These are phyloP conservation scores for Galerina sulciceps DNA, from an alignment of 768 basidiomycete genomes.

Conservation along the genomic window DNA sequence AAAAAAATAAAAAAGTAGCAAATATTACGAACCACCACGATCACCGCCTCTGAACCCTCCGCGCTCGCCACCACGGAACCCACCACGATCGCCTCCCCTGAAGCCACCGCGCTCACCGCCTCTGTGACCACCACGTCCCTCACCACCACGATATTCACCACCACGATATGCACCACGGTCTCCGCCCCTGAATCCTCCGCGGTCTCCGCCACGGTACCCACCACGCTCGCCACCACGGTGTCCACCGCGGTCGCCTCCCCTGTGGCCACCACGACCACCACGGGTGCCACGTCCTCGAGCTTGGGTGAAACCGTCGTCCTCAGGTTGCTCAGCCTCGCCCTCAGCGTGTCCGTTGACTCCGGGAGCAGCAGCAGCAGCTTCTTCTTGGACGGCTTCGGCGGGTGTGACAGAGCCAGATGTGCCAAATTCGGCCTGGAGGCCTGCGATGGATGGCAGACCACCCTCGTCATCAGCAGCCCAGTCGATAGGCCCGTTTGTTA, in stretches of 20 bases:
- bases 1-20: background rate
- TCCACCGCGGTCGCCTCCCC: slow-evolving; percentile 35
- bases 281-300: slow-evolving; percentile 50
- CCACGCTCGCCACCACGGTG: slow-evolving; percentile 30
- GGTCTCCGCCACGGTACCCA: slow-evolving; percentile 31
- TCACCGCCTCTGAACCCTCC: slow-evolving; percentile 21
- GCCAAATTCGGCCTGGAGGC: slow-evolving; percentile 77
- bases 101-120: slow-evolving; percentile 32
- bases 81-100: slow-evolving; percentile 36
- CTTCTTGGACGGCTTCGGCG: slow-evolving; percentile 29
- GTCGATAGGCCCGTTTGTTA: slow-evolving; percentile 54
- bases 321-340: slow-evolving; percentile 30
- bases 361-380: background rate
- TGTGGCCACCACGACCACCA: slow-evolving; percentile 34
- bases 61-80: slow-evolving; percentile 38
- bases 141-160: slow-evolving; percentile 34
- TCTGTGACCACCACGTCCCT: slow-evolving; percentile 35
- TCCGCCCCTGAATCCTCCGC: slow-evolving; percentile 37
- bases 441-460: slow-evolving; percentile 77
- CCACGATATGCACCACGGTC: slow-evolving; percentile 36
- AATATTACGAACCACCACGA: slow-evolving; percentile 19
- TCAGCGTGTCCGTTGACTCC: slow-evolving; percentile 12
- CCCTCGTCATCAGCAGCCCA: slow-evolving; percentile 87
- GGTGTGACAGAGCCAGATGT: slow-evolving; percentile 77
- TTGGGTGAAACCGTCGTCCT: slow-evolving; percentile 69